These are phyloP conservation scores for Helenozyma baotianmanensis DNA, from an alignment of 805 yeast species.

Conservation along the genomic window DNA sequence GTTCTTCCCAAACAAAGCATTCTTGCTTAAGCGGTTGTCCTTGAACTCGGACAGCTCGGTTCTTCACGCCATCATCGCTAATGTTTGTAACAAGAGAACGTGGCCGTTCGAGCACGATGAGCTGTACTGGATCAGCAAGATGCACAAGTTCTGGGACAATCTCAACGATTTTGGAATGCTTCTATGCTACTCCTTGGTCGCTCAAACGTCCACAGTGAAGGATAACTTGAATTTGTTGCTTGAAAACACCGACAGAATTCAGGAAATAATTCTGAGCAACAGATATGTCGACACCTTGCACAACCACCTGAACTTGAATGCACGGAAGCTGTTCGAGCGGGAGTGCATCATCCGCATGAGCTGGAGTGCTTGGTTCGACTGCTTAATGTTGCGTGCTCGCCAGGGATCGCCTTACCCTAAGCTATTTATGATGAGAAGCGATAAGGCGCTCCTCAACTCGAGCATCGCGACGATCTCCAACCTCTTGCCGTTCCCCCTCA, in stretches of 20 bases:
- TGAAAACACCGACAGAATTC: constrained; percentile 16
- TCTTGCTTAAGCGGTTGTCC: constrained; percentile 18
- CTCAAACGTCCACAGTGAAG: constrained; percentile 11
- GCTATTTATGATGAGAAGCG: constrained; percentile 5
- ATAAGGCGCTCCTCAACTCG: constrained; percentile 6
- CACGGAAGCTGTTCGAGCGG: constrained; percentile 20
- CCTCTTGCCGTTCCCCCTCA: constrained; percentile 18
- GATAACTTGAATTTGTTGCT: constrained; percentile 8
- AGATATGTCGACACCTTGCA: constrained; percentile 15
- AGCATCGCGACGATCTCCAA: constrained; percentile 8
- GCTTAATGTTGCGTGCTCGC: constrained; percentile 12
- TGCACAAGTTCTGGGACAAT: constrained; percentile 20
- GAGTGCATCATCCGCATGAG: constrained; percentile 19
- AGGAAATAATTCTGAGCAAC: constrained; percentile 17
- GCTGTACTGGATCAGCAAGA: constrained; percentile 18
- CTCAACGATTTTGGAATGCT: constrained; percentile 25
- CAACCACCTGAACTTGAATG: constrained; percentile 2
- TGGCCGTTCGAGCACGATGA: constrained; percentile 14
- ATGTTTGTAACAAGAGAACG: constrained; percentile 10
- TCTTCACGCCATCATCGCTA: constrained; percentile 23
- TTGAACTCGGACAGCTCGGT: constrained; percentile 20
- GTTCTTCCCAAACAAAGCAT: constrained; percentile 17
- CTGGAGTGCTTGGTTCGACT: constrained; percentile 21
- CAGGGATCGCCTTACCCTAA: constrained; percentile 19
- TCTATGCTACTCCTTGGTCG: constrained; percentile 17